Base-by-base conservation (phyloP, 129 eudicot genomes). In the Flaveria linearis region DNA sequence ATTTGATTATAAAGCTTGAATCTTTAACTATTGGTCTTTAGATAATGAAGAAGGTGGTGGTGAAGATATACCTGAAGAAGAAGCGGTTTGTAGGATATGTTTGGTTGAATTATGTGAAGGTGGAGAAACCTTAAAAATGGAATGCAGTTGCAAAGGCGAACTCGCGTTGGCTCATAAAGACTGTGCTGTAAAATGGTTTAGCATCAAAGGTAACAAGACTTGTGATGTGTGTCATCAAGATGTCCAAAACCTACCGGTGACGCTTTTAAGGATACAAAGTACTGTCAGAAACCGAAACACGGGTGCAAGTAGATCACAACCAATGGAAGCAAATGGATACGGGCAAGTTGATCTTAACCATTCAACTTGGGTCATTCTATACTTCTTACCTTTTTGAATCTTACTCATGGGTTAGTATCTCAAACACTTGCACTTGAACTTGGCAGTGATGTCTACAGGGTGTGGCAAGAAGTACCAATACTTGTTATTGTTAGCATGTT, bases 131-230 rank as follows among this genome's bases (percentile, higher is more conserved):
- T 72, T 93, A 7, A 93, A 93, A 86, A 86, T 93, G 96, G 98
- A 93, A 78, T 93, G 98, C 79, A 87, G 88, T 80, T 93, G 98
- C 86, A 93, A 93, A 88, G 98, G 98, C 22, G 98, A 86, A 60
- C 95, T 93, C 18, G 90, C 94, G 52, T 84, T 93, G 62, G 98
- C 98, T 73, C 98, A 93, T 76, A 81, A 85, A 90, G 98, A 93
- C 65, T 93, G 98, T 74, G 98, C 98, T 26, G 67, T 93, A n/a
- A 93, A 90, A 88, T 93, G 98, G 98, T 93, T 93, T 82, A 80
- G 92, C 82, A 93, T 93, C 55, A 93, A 93, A 85, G 98, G 98
- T 68, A 93, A 88, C 91, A 90, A 90, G 78, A 90, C 87, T 23
- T 93, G 98, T 77, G 98, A 93, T 17, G 92, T 93, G 66, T 93